Conservation (phyloP, 176 grass and related monocot genomes). For the Cenchrus purpureus region DNA sequence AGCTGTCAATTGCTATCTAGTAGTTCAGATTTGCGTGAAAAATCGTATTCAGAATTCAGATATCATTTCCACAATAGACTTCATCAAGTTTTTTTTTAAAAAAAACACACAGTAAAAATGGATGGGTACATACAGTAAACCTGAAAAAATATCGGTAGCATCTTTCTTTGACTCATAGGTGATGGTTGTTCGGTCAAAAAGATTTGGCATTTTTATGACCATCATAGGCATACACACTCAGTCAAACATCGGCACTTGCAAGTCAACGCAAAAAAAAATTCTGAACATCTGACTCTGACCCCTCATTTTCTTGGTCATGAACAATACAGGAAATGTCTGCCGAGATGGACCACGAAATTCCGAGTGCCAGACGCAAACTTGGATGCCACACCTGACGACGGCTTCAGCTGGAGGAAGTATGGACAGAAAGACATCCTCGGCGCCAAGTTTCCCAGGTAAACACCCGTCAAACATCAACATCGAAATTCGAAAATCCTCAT, state of each 20-base stretch:
- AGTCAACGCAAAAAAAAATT: constrained; percentile 9
- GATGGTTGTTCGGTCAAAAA: constrained; percentile 29
- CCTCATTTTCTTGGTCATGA: neutral
- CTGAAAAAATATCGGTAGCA: neutral
- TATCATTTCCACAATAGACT: neutral
- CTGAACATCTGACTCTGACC: neutral
- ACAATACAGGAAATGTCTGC: constrained; percentile 56
- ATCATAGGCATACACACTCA: neutral
- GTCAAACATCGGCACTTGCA: neutral
- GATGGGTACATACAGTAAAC: neutral
- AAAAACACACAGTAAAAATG: no score
- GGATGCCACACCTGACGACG: constrained; percentile 57
- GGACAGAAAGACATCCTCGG: constrained; percentile 84
- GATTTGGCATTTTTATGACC: neutral
- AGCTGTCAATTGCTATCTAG: neutral
- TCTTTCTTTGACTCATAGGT: neutral
- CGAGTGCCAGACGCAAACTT: constrained; percentile 33
- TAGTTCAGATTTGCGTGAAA: neutral
- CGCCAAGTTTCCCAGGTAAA: constrained; percentile 72
- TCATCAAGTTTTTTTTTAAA: neutral
- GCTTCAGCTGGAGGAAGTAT: constrained; percentile 85
- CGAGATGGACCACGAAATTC: constrained; percentile 55
- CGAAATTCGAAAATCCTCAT: neutral
- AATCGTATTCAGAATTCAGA: no score
- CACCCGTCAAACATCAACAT: neutral